Evolutionary conservation across 2,329 filamentous ascomycete genomes (phyloP).

Genomic region (Erysiphe pulchra): DNA sequence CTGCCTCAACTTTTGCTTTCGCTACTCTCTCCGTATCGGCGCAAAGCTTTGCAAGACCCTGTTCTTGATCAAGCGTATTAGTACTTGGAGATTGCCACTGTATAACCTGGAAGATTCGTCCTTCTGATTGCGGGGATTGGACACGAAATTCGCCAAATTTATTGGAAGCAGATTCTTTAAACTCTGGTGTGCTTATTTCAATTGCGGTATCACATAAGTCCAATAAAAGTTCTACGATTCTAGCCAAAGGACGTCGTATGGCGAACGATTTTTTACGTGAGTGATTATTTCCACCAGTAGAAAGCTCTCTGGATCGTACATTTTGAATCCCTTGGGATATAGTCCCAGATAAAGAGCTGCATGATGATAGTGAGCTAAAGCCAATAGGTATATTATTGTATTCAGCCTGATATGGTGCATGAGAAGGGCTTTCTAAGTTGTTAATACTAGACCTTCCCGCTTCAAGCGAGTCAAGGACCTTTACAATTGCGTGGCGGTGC

Average conservation of each 20-base stretch:
- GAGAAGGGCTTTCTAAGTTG: conserved; percentile 22
- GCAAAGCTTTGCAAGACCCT: conserved; percentile 68
- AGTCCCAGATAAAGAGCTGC: conserved; percentile 43
- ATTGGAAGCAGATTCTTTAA: conserved; percentile 56
- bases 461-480: conserved; percentile 78
- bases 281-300: conserved; percentile 47
- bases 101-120: conserved; percentile 73
- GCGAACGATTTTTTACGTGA: conserved; percentile 69
- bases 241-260: conserved; percentile 62
- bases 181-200: conserved; percentile 79
- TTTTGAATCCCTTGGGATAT: conserved; percentile 47
- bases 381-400: conserved; percentile 79
- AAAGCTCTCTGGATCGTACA: conserved; percentile 42
- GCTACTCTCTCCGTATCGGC: conserved; percentile 69
- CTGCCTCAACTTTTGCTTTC: conserved; percentile 73
- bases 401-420: conserved; percentile 35
- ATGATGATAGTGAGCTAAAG: conserved; percentile 27
- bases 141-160: conserved; percentile 58
- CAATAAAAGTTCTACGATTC: conserved; percentile 82
- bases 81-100: conserved; percentile 92
- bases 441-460: conserved; percentile 41
- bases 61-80: conserved; percentile 78
- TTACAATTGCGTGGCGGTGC: conserved; percentile 84
- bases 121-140: conserved; percentile 88
- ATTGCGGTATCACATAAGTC: conserved; percentile 90